Evolutionary conservation across 208 protist species (phyloP).

Genomic region (Angomonas deanei): DNA sequence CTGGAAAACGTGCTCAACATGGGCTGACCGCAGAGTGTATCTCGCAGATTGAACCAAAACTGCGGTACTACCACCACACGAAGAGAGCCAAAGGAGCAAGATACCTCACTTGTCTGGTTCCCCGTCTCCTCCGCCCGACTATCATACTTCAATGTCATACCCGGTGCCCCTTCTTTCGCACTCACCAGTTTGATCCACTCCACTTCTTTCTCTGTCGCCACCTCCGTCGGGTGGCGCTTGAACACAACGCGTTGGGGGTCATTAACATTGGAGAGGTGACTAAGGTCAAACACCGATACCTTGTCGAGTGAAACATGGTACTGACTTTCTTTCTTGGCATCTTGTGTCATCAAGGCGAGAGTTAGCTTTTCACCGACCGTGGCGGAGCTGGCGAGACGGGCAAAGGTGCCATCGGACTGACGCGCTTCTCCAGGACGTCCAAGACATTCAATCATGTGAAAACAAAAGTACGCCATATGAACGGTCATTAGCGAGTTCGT

Average conservation of each 20-base stretch:
- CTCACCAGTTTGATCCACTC: no score
- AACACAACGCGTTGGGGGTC: background rate
- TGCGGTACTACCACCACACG: conserved; percentile 25
- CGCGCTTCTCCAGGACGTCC: background rate
- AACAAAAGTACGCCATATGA: background rate
- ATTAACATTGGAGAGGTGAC: background rate
- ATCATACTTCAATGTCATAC: background rate
- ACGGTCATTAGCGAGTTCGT: background rate
- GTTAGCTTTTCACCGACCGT: background rate
- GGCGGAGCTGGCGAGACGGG: background rate
- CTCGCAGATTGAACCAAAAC: conserved; percentile 32
- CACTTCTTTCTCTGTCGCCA: background rate
- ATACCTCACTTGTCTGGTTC: background rate
- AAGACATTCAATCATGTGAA: conserved; percentile 3
- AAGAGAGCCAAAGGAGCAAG: conserved; percentile 7
- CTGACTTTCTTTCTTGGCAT: no score
- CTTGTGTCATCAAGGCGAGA: no score
- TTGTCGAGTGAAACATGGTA: no score
- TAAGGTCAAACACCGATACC: background rate
- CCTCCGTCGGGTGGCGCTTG: background rate
- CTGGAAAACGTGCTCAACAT: conserved; percentile 24
- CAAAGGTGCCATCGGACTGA: background rate
- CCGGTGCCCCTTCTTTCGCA: background rate
- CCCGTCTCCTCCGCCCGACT: background rate
- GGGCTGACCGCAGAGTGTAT: conserved; percentile 21